A percentile compares a stretch with the other conserved stretches of the same genome.
phyloP scores from a whole-genome alignment of 805 yeast species.

The Torulaspora franciscae region DNA sequence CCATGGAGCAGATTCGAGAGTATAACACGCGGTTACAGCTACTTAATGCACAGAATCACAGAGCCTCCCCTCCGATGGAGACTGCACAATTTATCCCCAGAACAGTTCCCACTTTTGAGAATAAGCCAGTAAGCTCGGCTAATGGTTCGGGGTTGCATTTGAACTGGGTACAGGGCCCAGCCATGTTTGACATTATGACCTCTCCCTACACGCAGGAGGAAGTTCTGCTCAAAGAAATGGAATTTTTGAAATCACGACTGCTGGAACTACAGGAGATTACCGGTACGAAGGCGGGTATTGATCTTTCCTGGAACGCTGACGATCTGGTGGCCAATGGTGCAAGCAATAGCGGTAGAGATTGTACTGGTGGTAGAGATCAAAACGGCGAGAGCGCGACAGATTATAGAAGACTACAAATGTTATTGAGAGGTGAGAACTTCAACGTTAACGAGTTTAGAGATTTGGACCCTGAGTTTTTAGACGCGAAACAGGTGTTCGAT shows the following conservation, averaged over 20 bases:
- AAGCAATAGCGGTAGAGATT: conserved; percentile 5
- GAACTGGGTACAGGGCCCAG: conserved; percentile 34
- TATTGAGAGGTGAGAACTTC: conserved; percentile 1
- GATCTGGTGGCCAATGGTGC: conserved; percentile 8
- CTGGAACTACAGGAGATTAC: conserved; percentile 32
- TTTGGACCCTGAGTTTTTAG: conserved; percentile 30
- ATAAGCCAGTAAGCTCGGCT: conserved; percentile 24
- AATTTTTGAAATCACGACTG: conserved; percentile 27
- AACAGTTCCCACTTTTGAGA: conserved; percentile 22
- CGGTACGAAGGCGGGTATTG: conserved; percentile 22
- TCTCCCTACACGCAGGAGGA: conserved; percentile 26
- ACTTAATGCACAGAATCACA: conserved; percentile 21
- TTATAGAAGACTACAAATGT: conserved; percentile 6
- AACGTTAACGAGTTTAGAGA: conserved; percentile 26
- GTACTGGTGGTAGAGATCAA: conserved; percentile 1
- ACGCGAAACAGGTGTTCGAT: conserved; percentile 21
- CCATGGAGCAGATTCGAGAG: conserved; percentile 31
- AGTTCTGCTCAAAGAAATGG: conserved; percentile 27
- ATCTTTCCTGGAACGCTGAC: conserved; percentile 13
- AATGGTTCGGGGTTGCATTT: conserved; percentile 17
- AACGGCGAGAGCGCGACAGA: conserved; percentile 6
- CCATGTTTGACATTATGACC: conserved; percentile 27
- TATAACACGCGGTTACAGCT: conserved; percentile 30
- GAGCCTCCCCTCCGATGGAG: conserved; percentile 20
- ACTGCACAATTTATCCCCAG: conserved; percentile 27